These are phyloP conservation scores for Metarhizium guizhouense DNA, from an alignment of 2,329 filamentous ascomycete genomes.

Conservation along the genomic window DNA sequence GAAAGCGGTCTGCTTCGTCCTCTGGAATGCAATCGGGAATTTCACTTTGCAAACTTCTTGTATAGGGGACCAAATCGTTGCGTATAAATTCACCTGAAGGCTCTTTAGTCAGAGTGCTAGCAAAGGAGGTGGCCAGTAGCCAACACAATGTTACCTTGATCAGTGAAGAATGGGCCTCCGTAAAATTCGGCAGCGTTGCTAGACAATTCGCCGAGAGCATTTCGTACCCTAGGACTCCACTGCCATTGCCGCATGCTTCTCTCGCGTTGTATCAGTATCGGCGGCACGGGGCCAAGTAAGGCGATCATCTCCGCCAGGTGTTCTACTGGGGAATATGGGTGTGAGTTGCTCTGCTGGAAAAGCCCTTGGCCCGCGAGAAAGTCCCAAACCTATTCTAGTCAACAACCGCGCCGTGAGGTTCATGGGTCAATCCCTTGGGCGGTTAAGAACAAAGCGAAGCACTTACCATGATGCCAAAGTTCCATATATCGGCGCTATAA, in stretches of 20 bases:
- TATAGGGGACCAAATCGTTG: slow-evolving; percentile 8
- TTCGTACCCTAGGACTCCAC: slow-evolving; percentile 10
- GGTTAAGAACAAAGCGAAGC: no score
- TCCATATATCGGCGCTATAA: slow-evolving; percentile 12
- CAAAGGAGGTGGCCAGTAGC: neutral
- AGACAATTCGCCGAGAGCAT: slow-evolving; percentile 8
- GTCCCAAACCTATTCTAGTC: slow-evolving; percentile 14
- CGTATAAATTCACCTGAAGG: slow-evolving; percentile 9
- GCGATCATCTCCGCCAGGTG: slow-evolving; percentile 17
- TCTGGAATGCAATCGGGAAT: slow-evolving; percentile 10
- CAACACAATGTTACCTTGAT: slow-evolving; percentile 9
- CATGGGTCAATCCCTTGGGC: no score
- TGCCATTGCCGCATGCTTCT: slow-evolving; percentile 11
- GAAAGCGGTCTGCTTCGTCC: slow-evolving; percentile 9
- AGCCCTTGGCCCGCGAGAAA: slow-evolving; percentile 14
- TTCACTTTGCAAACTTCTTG: slow-evolving; percentile 6
- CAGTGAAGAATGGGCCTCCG: slow-evolving; percentile 13
- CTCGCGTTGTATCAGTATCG: slow-evolving; percentile 10
- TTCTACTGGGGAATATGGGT: slow-evolving; percentile 12
- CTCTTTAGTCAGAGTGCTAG: neutral
- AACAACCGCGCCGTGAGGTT: no score
- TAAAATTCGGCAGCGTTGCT: slow-evolving; percentile 12
- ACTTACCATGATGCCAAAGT: slow-evolving; percentile 14
- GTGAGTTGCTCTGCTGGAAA: slow-evolving; percentile 9
- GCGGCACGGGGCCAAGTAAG: slow-evolving; percentile 13